Conservation (phyloP, 2,329 filamentous ascomycete species). For the Fusarium foetens region DNA sequence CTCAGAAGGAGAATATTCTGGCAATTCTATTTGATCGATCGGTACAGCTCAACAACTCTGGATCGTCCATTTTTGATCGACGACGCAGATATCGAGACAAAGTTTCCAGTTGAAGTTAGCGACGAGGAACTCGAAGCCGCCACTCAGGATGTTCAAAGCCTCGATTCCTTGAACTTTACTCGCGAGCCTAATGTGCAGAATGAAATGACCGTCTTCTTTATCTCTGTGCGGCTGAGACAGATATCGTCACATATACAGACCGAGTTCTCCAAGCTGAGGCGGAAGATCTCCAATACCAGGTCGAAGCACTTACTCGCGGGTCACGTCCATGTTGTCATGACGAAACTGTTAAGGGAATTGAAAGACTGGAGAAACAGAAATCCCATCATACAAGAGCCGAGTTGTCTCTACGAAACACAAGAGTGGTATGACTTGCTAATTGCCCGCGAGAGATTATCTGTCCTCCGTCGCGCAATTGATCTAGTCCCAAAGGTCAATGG, state of each 20-base stretch:
- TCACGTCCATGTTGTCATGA: slow-evolving; percentile 41
- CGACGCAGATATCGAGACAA: slow-evolving; percentile 23
- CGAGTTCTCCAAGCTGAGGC: slow-evolving; percentile 38
- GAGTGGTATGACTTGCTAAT: slow-evolving; percentile 58
- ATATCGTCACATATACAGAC: slow-evolving; percentile 54
- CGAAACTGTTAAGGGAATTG: slow-evolving; percentile 48
- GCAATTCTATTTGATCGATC: slow-evolving; percentile 37
- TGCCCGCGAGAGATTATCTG: slow-evolving; percentile 53
- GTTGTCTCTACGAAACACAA: slow-evolving; percentile 54
- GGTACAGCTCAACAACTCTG: slow-evolving; percentile 31
- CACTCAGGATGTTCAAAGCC: background rate
- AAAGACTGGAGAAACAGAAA: slow-evolving; percentile 49
- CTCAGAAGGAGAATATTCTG: slow-evolving; percentile 32
- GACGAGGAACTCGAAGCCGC: slow-evolving; percentile 31
- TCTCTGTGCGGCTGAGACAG: slow-evolving; percentile 51
- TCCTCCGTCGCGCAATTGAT: slow-evolving; percentile 55
- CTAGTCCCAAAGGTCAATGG: slow-evolving; percentile 50
- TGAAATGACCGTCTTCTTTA: slow-evolving; percentile 48
- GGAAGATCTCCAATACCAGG: background rate
- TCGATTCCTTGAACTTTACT: background rate
- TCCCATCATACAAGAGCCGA: slow-evolving; percentile 48
- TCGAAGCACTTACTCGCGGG: slow-evolving; percentile 25
- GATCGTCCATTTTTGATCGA: slow-evolving; percentile 32
- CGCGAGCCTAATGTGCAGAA: background rate
- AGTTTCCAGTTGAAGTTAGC: slow-evolving; percentile 21